These are phyloP conservation scores for Pseudozyma thailandica DNA, from an alignment of 1,284 basidiomycete species.

Conservation along the genomic window DNA sequence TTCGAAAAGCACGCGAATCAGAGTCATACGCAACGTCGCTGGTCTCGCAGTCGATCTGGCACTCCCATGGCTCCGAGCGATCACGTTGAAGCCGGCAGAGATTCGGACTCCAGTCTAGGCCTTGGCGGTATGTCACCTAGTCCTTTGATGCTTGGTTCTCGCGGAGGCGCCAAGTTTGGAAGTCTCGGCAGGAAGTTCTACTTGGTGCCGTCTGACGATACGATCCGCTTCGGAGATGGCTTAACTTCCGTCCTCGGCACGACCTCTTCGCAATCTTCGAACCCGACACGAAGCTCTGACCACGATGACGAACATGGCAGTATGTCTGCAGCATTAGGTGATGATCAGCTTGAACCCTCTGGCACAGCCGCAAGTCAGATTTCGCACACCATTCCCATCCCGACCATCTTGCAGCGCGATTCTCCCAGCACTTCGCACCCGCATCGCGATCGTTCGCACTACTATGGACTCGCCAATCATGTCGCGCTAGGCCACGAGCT, in stretches of 20 bases:
- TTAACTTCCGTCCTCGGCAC: constrained; percentile 69
- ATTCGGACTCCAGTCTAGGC: constrained; percentile 9
- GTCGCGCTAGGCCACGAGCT: constrained; percentile 53
- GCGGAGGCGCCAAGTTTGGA: constrained; percentile 27
- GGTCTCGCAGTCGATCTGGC: constrained; percentile 25
- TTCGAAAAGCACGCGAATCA: constrained; percentile 19
- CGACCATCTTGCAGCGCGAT: constrained; percentile 25
- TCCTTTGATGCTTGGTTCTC: constrained; percentile 37
- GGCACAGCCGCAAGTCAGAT: constrained; percentile 39
- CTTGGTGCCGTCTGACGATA: constrained; percentile 80
- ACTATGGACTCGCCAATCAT: constrained; percentile 55
- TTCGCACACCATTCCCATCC: constrained; percentile 38
- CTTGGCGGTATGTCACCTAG: constrained; percentile 47
- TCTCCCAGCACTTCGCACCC: background rate
- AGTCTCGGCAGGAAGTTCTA: constrained; percentile 72
- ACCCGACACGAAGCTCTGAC: constrained; percentile 4
- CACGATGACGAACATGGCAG: constrained; percentile 15
- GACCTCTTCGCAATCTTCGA: constrained; percentile 2
- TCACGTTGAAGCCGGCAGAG: constrained; percentile 11
- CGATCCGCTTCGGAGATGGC: constrained; percentile 81
- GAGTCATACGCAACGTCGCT: constrained; percentile 15
- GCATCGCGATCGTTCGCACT: constrained; percentile 32
- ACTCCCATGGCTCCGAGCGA: constrained; percentile 13
- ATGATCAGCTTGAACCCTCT: constrained; percentile 33
- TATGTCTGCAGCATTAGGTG: constrained; percentile 5